Evolutionary conservation across 1,139 yeast genomes (phyloP).

Genomic region (Candida neerlandica): DNA sequence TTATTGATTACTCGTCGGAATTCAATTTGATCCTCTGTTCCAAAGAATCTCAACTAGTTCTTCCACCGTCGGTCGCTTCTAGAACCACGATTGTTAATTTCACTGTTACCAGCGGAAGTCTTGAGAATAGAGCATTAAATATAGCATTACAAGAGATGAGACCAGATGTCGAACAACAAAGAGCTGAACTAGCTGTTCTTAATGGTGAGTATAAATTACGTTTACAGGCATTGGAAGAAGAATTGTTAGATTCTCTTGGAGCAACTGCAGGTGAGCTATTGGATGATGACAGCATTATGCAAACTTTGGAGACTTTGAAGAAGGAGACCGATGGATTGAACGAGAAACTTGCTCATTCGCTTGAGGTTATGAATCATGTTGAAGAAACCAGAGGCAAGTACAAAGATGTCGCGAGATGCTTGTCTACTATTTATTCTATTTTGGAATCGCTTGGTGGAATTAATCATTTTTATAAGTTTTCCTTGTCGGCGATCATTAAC

Average conservation of each 20-base stretch:
- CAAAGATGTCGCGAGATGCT: slow-evolving; percentile 55
- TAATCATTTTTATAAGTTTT: slow-evolving; percentile 59
- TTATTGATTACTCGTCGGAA: slow-evolving; percentile 66
- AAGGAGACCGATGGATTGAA: slow-evolving; percentile 59
- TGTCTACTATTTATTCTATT: slow-evolving; percentile 52
- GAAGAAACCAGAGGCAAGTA: slow-evolving; percentile 51
- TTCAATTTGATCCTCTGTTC: slow-evolving; percentile 67
- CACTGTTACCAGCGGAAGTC: slow-evolving; percentile 65
- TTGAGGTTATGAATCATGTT: slow-evolving; percentile 54
- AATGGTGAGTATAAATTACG: slow-evolving; percentile 62
- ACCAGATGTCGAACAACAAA: slow-evolving; percentile 69
- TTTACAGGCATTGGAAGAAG: slow-evolving; percentile 60
- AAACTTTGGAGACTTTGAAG: slow-evolving; percentile 67
- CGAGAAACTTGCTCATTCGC: slow-evolving; percentile 55
- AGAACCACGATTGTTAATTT: slow-evolving; percentile 70
- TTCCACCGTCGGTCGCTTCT: slow-evolving; percentile 61
- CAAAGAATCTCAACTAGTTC: slow-evolving; percentile 50
- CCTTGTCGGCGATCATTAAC: slow-evolving; percentile 49
- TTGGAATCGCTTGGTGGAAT: slow-evolving; percentile 45
- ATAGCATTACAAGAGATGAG: slow-evolving; percentile 54
- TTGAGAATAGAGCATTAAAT: slow-evolving; percentile 66
- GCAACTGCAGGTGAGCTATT: slow-evolving; percentile 63
- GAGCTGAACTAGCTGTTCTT: slow-evolving; percentile 54
- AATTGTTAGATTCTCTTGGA: slow-evolving; percentile 59
- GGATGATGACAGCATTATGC: slow-evolving; percentile 64